These are phyloP conservation scores for Prunus persica DNA, from an alignment of 306 rosid species.

Conservation along the genomic window DNA sequence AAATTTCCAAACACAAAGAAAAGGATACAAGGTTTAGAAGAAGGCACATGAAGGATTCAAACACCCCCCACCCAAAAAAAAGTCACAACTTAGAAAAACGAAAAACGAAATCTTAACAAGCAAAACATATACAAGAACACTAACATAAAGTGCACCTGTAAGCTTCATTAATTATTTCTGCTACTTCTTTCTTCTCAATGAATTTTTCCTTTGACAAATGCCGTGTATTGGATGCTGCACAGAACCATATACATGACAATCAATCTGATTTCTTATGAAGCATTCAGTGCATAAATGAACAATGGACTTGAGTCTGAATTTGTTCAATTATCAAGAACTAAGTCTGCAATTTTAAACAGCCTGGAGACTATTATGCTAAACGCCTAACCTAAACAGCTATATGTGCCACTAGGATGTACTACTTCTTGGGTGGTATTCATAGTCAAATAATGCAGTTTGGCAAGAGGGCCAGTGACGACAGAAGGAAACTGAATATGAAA, in stretches of 20 bases:
- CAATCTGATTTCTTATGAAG: neutral
- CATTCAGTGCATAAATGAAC: neutral
- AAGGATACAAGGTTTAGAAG: neutral
- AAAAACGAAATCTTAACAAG: neutral
- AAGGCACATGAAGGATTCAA: neutral
- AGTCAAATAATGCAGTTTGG: neutral
- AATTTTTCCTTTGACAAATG: conserved; percentile 7
- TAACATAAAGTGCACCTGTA: conserved; percentile 13
- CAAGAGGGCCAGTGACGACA: neutral
- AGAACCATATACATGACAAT: neutral
- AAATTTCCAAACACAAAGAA: neutral
- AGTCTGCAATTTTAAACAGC: neutral
- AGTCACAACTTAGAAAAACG: neutral
- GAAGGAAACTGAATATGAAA: neutral
- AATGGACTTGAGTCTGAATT: neutral
- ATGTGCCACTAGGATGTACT: neutral
- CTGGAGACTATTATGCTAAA: neutral
- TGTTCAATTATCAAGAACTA: neutral
- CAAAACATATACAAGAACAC: neutral
- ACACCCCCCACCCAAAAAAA: too few species aligned
- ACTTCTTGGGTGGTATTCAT: conserved; percentile 1
- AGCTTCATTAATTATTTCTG: conserved; percentile 8
- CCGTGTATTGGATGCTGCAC: conserved; percentile 7
- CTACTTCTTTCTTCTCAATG: conserved; percentile 12
- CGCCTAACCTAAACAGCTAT: neutral